phyloP scores from a whole-genome alignment of 768 basidiomycete species.

The Podaxis sp. region DNA sequence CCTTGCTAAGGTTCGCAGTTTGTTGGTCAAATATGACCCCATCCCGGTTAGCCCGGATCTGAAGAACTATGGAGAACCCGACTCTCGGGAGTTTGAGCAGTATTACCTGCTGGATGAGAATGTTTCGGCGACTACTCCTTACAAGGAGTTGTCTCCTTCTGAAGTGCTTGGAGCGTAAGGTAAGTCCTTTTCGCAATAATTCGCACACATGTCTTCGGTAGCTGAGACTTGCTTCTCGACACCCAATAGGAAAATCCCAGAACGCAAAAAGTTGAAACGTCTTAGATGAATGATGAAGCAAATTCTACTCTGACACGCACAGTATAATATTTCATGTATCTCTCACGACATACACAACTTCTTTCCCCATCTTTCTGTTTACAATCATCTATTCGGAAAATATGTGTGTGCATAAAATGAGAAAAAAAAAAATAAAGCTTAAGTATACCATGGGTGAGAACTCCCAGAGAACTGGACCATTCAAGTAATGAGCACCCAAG shows the following conservation, averaged over 20 bases:
- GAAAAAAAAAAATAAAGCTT: too few species aligned
- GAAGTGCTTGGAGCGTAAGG: neutral
- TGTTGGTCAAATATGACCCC: conserved; percentile 18
- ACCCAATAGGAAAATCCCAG: neutral
- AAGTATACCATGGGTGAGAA: too few species aligned
- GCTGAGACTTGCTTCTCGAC: neutral
- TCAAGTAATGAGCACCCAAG: neutral
- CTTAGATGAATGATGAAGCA: neutral
- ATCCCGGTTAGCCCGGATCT: conserved; percentile 19
- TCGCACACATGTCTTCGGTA: neutral
- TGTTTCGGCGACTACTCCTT: conserved; percentile 14
- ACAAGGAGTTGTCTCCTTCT: conserved; percentile 13
- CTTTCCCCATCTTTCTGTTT: neutral
- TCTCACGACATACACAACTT: neutral
- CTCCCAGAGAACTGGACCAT: neutral
- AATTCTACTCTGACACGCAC: neutral
- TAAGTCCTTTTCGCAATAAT: neutral
- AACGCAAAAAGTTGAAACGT: neutral
- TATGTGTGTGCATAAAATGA: neutral
- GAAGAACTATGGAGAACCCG: conserved; percentile 19
- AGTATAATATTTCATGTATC: neutral
- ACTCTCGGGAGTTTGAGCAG: conserved; percentile 17
- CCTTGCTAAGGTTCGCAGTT: conserved; percentile 16
- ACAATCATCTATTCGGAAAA: neutral
- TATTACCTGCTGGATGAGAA: conserved; percentile 19